phyloP scores from a whole-genome alignment of 2,329 filamentous ascomycete genomes.

The Macrophomina pseudophaseolina region DNA sequence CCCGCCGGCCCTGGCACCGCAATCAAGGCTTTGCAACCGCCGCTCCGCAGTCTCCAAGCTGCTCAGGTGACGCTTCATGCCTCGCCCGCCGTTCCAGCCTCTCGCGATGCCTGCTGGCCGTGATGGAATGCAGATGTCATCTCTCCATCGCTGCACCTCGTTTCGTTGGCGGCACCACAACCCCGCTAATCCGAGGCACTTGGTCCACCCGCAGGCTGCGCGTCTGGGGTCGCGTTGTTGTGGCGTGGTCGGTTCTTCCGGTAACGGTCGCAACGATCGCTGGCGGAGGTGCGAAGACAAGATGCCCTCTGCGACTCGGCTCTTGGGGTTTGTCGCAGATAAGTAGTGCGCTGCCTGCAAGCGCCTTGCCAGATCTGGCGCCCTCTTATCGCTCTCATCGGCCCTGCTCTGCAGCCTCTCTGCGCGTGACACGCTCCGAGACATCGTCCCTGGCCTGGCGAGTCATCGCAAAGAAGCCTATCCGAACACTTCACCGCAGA shows the following conservation, averaged over 20 bases:
- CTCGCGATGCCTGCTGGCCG: not conserved
- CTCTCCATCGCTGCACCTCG: not conserved
- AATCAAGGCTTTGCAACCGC: slow-evolving; percentile 1
- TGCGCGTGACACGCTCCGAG: slow-evolving; percentile 1
- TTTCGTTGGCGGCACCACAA: not conserved
- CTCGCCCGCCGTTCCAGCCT: not conserved
- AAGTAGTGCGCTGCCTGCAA: not conserved
- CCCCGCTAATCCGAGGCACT: slow-evolving; percentile 1
- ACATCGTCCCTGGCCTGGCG: not conserved
- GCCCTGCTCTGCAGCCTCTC: not conserved
- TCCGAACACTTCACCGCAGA: not conserved
- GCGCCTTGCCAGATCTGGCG: slow-evolving; percentile 10
- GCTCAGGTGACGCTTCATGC: slow-evolving; percentile 2
- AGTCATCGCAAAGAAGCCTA: slow-evolving; percentile 8
- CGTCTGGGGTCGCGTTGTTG: not conserved
- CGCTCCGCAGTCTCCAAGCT: not conserved
- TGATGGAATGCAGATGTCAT: slow-evolving; percentile 25
- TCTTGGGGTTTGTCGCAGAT: slow-evolving; percentile 17
- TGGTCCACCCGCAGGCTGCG: too few relatives aligned
- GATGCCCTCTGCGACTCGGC: not conserved
- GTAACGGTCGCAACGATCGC: slow-evolving; percentile 20
- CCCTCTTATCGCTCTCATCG: not conserved
- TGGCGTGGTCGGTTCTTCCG: slow-evolving; percentile 6
- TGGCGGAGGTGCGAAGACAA: not conserved
- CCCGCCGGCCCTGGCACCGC: not conserved